A percentile compares a stretch with the other conserved stretches of the same genome.
These are phyloP conservation scores for Neurospora tetrasperma DNA, from an alignment of 495 filamentous ascomycete species.

Conservation along the genomic window DNA sequence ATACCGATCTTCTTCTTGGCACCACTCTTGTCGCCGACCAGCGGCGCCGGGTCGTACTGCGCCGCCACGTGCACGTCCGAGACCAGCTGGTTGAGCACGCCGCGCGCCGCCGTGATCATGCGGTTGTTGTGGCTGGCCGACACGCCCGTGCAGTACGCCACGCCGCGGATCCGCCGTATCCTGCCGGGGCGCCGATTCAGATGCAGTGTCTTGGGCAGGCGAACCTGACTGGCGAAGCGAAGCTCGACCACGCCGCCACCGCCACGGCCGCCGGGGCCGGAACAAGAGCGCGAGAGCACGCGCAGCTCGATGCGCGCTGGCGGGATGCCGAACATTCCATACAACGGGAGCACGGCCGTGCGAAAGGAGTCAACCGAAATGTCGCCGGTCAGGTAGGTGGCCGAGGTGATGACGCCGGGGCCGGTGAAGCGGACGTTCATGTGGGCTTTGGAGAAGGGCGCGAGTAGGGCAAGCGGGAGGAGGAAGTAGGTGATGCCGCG, in stretches of 20 bases:
- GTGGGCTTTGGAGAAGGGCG: conserved; percentile 82
- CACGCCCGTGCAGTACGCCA: conserved; percentile 86
- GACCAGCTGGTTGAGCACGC: conserved; percentile 74
- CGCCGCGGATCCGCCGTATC: conserved; percentile 81
- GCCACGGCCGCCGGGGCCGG: conserved; percentile 58
- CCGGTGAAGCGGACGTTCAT: conserved; percentile 84
- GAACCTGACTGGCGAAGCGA: conserved; percentile 81
- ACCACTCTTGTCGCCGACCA: conserved; percentile 53
- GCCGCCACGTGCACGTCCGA: conserved; percentile 72
- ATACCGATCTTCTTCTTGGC: conserved; percentile 45
- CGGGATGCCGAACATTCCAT: conserved; percentile 75
- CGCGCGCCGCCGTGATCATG: conserved; percentile 86
- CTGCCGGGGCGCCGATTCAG: conserved; percentile 67
- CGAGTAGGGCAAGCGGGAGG: conserved; percentile 76
- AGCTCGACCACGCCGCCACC: conserved; percentile 90
- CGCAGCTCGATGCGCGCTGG: conserved; percentile 78
- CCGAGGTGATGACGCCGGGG: conserved; percentile 84
- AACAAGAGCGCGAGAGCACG: conserved; percentile 67
- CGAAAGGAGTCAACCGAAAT: conserved; percentile 86
- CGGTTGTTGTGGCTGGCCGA: conserved; percentile 84
- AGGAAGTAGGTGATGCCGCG: conserved; percentile 89
- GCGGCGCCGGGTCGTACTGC: conserved; percentile 61
- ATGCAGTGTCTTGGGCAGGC: conserved; percentile 89
- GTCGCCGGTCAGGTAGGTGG: conserved; percentile 63
- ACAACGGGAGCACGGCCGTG: conserved; percentile 83